Evolutionary conservation across 768 basidiomycete species (phyloP).

Genomic region (Lactarius vividus): DNA sequence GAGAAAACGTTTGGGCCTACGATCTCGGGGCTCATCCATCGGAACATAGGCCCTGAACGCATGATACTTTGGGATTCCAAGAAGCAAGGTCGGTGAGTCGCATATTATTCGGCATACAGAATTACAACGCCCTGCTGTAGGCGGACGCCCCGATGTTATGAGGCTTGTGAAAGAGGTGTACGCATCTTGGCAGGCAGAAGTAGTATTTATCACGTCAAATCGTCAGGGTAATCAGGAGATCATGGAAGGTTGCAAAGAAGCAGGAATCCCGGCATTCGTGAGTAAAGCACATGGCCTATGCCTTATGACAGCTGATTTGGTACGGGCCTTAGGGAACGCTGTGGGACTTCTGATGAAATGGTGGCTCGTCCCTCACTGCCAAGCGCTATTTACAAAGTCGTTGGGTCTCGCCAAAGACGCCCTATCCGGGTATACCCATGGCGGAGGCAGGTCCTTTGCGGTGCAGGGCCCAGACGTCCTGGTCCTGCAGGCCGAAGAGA

Average conservation of each 20-base stretch:
- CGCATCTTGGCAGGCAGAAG: constrained; percentile 69
- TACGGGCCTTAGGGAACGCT: constrained; percentile 46
- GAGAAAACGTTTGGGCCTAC: constrained; percentile 84
- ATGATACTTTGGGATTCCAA: constrained; percentile 78
- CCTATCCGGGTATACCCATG: neutral
- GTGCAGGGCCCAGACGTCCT: neutral
- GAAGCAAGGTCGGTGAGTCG: constrained; percentile 36
- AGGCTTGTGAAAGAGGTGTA: constrained; percentile 70
- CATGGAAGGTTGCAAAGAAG: constrained; percentile 72
- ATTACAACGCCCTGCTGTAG: constrained; percentile 27
- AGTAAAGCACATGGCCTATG: constrained; percentile 14
- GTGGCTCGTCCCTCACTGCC: neutral
- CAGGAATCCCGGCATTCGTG: constrained; percentile 53
- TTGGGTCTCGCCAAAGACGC: neutral
- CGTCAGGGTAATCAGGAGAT: constrained; percentile 75
- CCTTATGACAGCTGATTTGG: neutral
- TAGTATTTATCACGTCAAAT: constrained; percentile 86
- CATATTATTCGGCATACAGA: neutral
- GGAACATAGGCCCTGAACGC: constrained; percentile 70
- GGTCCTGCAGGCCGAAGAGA: neutral
- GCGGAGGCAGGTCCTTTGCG: neutral
- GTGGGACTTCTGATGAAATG: constrained; percentile 56
- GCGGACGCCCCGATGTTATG: constrained; percentile 76
- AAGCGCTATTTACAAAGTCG: neutral
- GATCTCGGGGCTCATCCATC: constrained; percentile 68